Evolutionary conservation across 176 grass and related monocot genomes (phyloP), one percentile per base, ranked within the genome.

Genomic region (Bonia amplexicaulis): DNA sequence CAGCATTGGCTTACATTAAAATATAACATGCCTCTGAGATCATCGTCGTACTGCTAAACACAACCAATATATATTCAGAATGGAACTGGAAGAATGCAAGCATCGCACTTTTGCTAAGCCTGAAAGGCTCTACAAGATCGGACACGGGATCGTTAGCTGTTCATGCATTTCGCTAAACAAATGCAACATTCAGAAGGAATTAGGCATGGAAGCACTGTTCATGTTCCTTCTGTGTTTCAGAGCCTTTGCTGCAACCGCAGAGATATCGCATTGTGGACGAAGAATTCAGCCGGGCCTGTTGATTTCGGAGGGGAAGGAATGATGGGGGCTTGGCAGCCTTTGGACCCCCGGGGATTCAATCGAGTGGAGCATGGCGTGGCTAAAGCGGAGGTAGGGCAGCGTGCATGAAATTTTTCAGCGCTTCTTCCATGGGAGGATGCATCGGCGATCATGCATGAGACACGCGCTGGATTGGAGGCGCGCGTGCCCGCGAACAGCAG

Each of bases 311-410:
- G 55, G 15, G 64, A 17, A 26, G 12, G 58, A 87, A 88, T 82
- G 79, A 82, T 74, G 63, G 4, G 10, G 11, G 0, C 1, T 1
- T 35, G 45, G 79, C 79, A 77, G 71, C 63, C 71, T 88, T 88
- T 82, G 86, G 69, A 62, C 69, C 39, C 39, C 6, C 40, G 41
- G 31, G 25, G 15, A 19, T 49, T 26, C 58, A 82, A 87, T 87
- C 71, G 22, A 87, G 49, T 81, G 49, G 72, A 39, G 25, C 27
- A 13, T 39, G 78, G 85, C 84, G 74, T 71, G 75, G 59, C 27
- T 49, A 73, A 80, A 80, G 83, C 37, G 41, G 42, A 61, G n/a
- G 33, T 25, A 84, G 46, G 60, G 16, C 71, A 44, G 71, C 44
- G 22, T 5, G 29, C 66, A 69, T 0, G 54, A 16, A 45, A 72